These are phyloP conservation scores for Aspergillus texensis DNA, from an alignment of 2,329 filamentous ascomycete genomes.

Conservation along the genomic window DNA sequence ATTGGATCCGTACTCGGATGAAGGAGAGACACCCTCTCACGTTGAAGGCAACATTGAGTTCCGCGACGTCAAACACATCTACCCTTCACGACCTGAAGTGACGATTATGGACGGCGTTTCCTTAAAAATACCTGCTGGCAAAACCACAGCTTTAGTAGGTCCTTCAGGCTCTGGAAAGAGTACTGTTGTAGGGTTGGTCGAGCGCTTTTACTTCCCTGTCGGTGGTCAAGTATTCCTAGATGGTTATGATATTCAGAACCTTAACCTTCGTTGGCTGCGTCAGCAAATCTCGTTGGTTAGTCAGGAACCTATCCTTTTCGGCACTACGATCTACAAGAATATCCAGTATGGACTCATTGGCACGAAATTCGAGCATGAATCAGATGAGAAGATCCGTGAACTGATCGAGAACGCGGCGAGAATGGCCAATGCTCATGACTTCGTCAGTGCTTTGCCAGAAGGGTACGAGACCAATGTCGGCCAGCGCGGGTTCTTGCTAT, in stretches of 20 bases:
- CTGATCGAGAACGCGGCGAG: conserved; percentile 79
- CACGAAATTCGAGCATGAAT: conserved; percentile 70
- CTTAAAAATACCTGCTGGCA: conserved; percentile 80
- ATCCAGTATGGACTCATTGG: conserved; percentile 90
- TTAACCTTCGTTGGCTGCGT: conserved; percentile 89
- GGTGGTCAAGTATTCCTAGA: conserved; percentile 78
- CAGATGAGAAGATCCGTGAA: conserved; percentile 68
- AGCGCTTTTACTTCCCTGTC: conserved; percentile 92
- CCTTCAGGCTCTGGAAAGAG: conserved; percentile 94
- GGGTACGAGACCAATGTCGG: conserved; percentile 95
- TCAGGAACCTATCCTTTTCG: conserved; percentile 90
- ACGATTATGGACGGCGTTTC: conserved; percentile 83
- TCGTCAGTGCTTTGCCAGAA: conserved; percentile 78
- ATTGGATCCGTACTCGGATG: conserved; percentile 72
- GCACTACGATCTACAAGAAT: conserved; percentile 85
- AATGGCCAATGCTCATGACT: conserved; percentile 93
- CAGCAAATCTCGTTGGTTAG: conserved; percentile 91
- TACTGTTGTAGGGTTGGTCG: conserved; percentile 89
- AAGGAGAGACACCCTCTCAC: conserved; percentile 71
- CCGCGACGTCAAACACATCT: conserved; percentile 84
- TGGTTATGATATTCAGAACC: conserved; percentile 74
- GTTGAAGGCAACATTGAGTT: conserved; percentile 80
- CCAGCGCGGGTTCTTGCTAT: conserved; percentile 87
- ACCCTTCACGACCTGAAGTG: conserved; percentile 89
- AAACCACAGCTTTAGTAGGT: conserved; percentile 90